Base-by-base conservation (phyloP, 768 basidiomycete genomes). In the Lactifluus hygrophoroides region DNA sequence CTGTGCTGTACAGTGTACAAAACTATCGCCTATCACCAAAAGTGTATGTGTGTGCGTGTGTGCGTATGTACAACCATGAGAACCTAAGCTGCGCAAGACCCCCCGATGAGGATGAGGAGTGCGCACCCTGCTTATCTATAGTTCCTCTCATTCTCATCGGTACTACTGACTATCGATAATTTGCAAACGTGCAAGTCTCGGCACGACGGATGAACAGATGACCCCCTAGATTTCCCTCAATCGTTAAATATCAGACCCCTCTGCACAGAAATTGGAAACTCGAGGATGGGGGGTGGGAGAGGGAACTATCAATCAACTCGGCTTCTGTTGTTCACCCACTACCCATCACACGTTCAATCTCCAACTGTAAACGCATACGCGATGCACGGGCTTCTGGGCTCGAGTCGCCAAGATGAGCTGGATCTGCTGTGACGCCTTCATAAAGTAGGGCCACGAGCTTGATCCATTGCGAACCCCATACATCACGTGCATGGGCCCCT, bases 401-500 rank as follows among this genome's bases (percentile, higher is more conserved):
- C 28, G 63, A 42, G 27, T 71, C 64, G 48, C 71, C 71, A 48
- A 74, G 77, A 53, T 81, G 72, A 19, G 43, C 5, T 43, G 59
- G 44, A 5, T 85, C 85, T 5, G 66, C 69, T 0, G 81, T 87
- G 40, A 81, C 74, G 8, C 84, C 83, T 51, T 84, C 78, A 61
- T 90, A 83, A 14, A 90, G 68, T 14, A 88, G 69, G 25, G 74
- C 77, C 21, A 92, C 75, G 51, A 90, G 70, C 68, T 90, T 90
- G 57, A 83, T 71, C 83, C 86, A 91, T 69, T 91, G 89, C 38
- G 75, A 71, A n/a, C 89, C 89, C 84, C 85, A 91, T 9, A 86
- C 71, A 27, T 75, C 70, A 55, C 74, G 74, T 9, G 84, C 86
- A 49, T 81, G 75, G 25, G 74, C 61, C 3, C 90, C 88, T 63